phyloP scores from a whole-genome alignment of 169 alveolate genomes.

The Cryptosporidium viatorum region DNA sequence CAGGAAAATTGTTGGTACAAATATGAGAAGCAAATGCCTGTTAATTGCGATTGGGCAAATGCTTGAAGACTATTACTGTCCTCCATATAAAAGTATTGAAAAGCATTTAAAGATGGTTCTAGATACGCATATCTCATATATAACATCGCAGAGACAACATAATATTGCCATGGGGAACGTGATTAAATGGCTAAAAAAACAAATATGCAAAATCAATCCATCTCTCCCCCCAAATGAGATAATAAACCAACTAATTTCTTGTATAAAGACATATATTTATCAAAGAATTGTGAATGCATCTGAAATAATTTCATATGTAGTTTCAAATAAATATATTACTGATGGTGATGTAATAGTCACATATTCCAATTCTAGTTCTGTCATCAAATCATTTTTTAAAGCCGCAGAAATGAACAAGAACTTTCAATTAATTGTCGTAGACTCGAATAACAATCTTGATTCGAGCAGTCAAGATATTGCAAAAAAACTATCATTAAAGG shows the following conservation, averaged over 20 bases:
- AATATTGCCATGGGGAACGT: constrained; percentile 82
- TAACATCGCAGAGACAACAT: constrained; percentile 80
- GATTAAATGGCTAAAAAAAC: constrained; percentile 80
- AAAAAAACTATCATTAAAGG: constrained; percentile 36
- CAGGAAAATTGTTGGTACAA: constrained; percentile 75
- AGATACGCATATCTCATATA: constrained; percentile 79
- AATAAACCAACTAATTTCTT: constrained; percentile 46
- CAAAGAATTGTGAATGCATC: constrained; percentile 58
- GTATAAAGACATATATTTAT: constrained; percentile 46
- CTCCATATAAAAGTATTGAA: constrained; percentile 80
- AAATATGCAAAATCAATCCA: constrained; percentile 45
- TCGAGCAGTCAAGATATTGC: constrained; percentile 17
- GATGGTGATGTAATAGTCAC: constrained; percentile 54
- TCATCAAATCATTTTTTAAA: constrained; percentile 35
- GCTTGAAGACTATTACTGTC: constrained; percentile 80
- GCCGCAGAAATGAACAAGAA: constrained; percentile 56
- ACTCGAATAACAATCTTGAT: constrained; percentile 47
- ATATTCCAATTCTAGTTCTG: constrained; percentile 66
- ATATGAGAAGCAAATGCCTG: constrained; percentile 78
- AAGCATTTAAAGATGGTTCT: constrained; percentile 78
- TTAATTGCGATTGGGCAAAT: constrained; percentile 79
- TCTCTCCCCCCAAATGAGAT: constrained; percentile 50
- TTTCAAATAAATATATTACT: constrained; percentile 38
- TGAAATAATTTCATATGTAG: constrained; percentile 48
- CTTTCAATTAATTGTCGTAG: constrained; percentile 43